These are phyloP conservation scores for Thermomyces lanuginosus DNA, from an alignment of 2,329 filamentous ascomycete genomes.

Conservation along the genomic window DNA sequence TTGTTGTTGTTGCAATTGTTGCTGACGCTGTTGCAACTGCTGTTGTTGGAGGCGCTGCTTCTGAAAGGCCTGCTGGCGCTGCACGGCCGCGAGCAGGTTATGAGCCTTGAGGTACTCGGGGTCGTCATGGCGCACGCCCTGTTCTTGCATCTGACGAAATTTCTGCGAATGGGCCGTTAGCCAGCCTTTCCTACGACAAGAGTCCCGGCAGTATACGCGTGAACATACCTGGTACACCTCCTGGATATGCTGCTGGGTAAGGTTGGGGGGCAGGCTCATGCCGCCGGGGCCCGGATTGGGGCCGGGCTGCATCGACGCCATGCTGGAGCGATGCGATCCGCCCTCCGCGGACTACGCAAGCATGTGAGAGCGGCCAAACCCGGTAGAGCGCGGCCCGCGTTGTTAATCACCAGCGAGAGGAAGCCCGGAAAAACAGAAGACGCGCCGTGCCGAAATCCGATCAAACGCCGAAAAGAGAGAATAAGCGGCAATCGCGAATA, in stretches of 20 bases:
- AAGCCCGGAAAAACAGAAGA: no score
- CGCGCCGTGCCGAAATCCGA: no score
- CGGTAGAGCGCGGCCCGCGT: conserved; percentile 10
- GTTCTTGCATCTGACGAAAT: conserved; percentile 75
- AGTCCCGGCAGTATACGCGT: conserved; percentile 3
- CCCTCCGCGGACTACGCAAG: conserved; percentile 19
- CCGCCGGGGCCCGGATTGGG: conserved; percentile 52
- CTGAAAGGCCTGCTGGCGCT: conserved; percentile 44
- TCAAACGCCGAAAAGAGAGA: no score
- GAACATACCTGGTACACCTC: conserved; percentile 43
- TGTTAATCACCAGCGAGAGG: no score
- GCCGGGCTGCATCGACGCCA: conserved; percentile 66
- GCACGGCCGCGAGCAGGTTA: conserved; percentile 56
- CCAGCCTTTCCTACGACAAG: conserved; percentile 3
- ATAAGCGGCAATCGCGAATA: no score
- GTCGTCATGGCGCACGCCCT: conserved; percentile 63
- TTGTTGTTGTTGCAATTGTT: conserved; percentile 26
- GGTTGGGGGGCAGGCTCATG: conserved; percentile 45
- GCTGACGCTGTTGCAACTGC: conserved; percentile 30
- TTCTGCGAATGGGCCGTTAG: conserved; percentile 43
- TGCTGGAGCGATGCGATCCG: conserved; percentile 29
- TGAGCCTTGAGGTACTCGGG: conserved; percentile 77
- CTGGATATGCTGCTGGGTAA: conserved; percentile 63
- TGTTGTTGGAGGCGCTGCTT: conserved; percentile 35
- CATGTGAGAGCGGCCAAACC: conserved; percentile 8